Evolutionary conservation across 23 red algal species (phyloP).

Genomic region (Chondrus crispus): DNA sequence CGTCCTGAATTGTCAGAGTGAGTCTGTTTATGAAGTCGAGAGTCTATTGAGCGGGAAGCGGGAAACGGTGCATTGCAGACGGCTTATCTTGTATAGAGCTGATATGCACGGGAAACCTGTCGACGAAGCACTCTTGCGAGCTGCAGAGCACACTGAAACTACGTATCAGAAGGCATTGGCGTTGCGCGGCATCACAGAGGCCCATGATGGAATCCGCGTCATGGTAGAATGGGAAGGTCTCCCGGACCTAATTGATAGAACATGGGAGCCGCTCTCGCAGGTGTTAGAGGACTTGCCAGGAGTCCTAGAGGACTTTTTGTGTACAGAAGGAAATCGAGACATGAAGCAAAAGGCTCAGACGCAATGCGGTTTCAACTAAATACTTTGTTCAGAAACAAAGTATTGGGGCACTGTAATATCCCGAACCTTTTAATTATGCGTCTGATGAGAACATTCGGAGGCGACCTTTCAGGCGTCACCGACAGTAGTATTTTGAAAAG

Average conservation of each 20-base stretch:
- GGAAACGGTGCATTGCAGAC: background rate
- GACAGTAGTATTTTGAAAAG: too few species aligned
- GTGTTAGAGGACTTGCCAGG: background rate
- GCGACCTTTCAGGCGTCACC: too few species aligned
- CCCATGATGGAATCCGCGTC: background rate
- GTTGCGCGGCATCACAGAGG: background rate
- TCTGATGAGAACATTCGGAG: too few species aligned
- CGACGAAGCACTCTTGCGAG: background rate
- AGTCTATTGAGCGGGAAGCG: background rate
- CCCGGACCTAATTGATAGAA: background rate
- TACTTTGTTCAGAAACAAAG: too few species aligned
- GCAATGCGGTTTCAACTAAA: too few species aligned
- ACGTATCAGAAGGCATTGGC: background rate
- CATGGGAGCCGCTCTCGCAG: background rate
- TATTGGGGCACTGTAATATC: too few species aligned
- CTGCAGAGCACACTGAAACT: background rate
- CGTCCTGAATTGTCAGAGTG: background rate
- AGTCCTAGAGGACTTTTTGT: background rate
- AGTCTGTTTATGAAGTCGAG: background rate
- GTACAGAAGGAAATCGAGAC: background rate
- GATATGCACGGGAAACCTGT: background rate
- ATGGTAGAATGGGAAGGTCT: slow-evolving; percentile 14
- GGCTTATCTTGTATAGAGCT: background rate
- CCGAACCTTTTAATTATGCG: too few species aligned
- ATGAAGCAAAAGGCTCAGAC: background rate